Conservation (phyloP, 352 stramenopile genomes). For the Blastocystis sp. region DNA sequence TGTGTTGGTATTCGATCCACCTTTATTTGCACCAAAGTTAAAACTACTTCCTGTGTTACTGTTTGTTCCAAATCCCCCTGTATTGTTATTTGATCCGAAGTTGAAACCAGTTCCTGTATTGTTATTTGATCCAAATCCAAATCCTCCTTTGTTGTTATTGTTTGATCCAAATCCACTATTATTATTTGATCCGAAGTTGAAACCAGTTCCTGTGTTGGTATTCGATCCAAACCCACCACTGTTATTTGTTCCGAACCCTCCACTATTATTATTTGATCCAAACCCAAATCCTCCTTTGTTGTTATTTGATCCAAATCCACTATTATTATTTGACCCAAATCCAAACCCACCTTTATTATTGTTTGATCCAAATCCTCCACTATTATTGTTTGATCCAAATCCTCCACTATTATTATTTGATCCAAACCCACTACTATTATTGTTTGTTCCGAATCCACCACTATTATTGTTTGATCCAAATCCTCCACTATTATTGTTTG, state of each 20-base stretch:
- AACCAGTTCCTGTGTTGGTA: neutral
- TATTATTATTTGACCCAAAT: neutral
- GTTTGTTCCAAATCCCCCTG: neutral
- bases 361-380: neutral
- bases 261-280: neutral
- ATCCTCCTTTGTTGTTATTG: neutral
- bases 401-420: neutral
- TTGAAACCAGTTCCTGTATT: neutral
- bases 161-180: conserved; percentile 29
- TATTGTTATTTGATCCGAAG: neutral
- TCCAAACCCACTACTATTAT: neutral
- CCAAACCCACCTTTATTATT: neutral
- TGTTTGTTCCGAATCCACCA: neutral
- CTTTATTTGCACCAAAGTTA: conserved; percentile 19
- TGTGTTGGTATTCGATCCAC: neutral
- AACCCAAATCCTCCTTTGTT: conserved; percentile 32
- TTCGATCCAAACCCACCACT: neutral
- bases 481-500: neutral
- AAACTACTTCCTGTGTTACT: neutral
- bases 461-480: neutral
- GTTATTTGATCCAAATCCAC: neutral
- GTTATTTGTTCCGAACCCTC: neutral
- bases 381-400: neutral
- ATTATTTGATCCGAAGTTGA: neutral
- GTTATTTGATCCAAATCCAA: neutral